Base-by-base conservation (phyloP, 1,139 yeast genomes). In the Meyerozyma smithsonii region DNA sequence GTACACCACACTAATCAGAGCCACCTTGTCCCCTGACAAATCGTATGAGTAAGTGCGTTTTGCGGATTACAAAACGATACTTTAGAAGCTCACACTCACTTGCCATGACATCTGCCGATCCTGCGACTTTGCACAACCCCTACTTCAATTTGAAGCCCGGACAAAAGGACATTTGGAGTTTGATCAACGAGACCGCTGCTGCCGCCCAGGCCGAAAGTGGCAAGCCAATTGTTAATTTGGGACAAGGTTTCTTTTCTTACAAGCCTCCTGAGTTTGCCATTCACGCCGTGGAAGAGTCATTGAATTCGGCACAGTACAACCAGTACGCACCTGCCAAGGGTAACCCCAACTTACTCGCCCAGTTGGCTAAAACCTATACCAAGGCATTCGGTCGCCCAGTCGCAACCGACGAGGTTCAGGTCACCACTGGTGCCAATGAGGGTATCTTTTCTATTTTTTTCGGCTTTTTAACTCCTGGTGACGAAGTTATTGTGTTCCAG, bases 351-450 rank as follows among this genome's bases (percentile, higher is more conserved):
- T 74, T 92, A 48, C 64, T 87, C 42, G 66, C 77, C 30, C 81
- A 92, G 19, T 63, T 92, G 35, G 77, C 90, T 16, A 71, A 76
- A 21, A 77, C 86, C 24, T 92, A 92, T 62, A 68, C 86, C 14
- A 78, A 83, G 34, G 73, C 75, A 36, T 83, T 81, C 49, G 79
- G 77, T 4, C 72, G 87, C 37, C 61, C 68, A n/a, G 67, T 88
- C 14, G 74, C 75, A 19, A 64, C 72, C n/a, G 72, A 78, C 32
- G 84, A 88, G 52, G 72, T 92, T 35, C 79, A 84, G 42, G 81
- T 90, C 38, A 87, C 97, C 32, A 90, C 97, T 1, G 98, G 98
- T 41, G 98, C 98, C 35, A 92, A 92, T 54, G 97, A 92, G 64
- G 98, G 97, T 32, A 85, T 92, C 72, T 74, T 87, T 43, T 65